Base-by-base conservation (phyloP, 345 rosid species). In the Mercurialis annua region DNA sequence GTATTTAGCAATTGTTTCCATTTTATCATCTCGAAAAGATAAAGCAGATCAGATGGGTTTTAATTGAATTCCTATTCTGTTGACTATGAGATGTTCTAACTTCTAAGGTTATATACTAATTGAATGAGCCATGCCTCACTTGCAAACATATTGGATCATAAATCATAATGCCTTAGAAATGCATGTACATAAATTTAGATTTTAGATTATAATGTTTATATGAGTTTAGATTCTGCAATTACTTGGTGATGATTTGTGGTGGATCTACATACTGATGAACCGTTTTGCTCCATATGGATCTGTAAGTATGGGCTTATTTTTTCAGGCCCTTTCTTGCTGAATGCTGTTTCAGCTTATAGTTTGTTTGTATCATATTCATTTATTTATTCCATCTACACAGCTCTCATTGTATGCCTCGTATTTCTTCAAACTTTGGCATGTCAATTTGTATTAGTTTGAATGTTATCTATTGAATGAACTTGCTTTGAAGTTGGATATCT, bases 21-120 rank as follows among this genome's bases (percentile, higher is more conserved):
- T 29, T 42, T 38, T n/a, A 12, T 27, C 8, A 40, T 47, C 40
- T 59, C 36, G n/a, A 50, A 56, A 53, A 68, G 44, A 49, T 56
- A n/a, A 26, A 53, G 58, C 21, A 46, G 62, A 56, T 46, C 9
- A 31, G 59, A 9, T 68, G 33, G 53, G 68, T 34, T 52, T 69
- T 17, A 30, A 36, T 62, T 44, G 46, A 23, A 34, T 56, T 31
- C 43, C 44, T 43, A 23, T 56, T 44, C 7, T 29, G 27, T 31
- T 46, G 42, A 20, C 31, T 21, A 12, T 54, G 31, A 42, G 40
- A n/a, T 24, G 20, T 43, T 42, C 23, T 18, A 24, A 46, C 14
- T 43, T 42, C 23, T 18, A 24, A 46, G 40, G 46, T 47, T 24
- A 42, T 56, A 29, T 60, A 43, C 26, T 21, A 24, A 48, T 36